Percentiles rank a stretch among this genome's conserved stretches.
Conservation (phyloP, 139 green algal species). For the Diplosphaera chodatii region DNA sequence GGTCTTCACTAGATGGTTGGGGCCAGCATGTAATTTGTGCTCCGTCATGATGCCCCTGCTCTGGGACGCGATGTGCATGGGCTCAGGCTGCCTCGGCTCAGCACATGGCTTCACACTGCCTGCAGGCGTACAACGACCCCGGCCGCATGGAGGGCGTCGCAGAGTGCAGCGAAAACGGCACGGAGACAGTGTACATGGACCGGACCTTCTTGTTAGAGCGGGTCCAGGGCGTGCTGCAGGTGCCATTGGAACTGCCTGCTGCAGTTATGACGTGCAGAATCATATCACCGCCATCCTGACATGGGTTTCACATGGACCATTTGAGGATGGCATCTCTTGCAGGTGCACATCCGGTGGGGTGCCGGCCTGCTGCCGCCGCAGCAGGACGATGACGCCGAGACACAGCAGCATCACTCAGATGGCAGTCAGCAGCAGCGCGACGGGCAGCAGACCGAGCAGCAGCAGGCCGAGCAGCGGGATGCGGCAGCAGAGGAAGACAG, state of each 20-base stretch:
- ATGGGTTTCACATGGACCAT: neutral
- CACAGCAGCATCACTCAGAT: neutral
- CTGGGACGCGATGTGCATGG: neutral
- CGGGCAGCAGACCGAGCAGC: neutral
- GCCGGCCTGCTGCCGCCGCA: neutral
- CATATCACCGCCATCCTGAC: neutral
- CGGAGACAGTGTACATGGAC: conserved; percentile 16
- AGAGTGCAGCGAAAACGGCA: neutral
- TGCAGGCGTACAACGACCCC: conserved; percentile 8
- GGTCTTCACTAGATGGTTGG: neutral
- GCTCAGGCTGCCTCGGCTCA: neutral
- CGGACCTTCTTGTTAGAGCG: neutral
- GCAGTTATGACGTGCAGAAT: neutral
- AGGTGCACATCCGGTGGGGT: neutral
- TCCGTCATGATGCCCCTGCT: neutral
- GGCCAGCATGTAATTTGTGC: too few relatives aligned
- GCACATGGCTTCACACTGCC: neutral
- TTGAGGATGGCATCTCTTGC: neutral
- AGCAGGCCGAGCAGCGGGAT: too few relatives aligned
- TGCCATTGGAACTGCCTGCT: neutral
- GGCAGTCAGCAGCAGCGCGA: neutral
- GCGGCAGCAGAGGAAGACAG: too few relatives aligned
- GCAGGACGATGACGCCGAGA: too few relatives aligned
- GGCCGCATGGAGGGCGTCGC: conserved; percentile 7
- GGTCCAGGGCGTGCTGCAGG: neutral